Evolutionary conservation across 768 basidiomycete species (phyloP).

Genomic region (Tremella yokohamensis): DNA sequence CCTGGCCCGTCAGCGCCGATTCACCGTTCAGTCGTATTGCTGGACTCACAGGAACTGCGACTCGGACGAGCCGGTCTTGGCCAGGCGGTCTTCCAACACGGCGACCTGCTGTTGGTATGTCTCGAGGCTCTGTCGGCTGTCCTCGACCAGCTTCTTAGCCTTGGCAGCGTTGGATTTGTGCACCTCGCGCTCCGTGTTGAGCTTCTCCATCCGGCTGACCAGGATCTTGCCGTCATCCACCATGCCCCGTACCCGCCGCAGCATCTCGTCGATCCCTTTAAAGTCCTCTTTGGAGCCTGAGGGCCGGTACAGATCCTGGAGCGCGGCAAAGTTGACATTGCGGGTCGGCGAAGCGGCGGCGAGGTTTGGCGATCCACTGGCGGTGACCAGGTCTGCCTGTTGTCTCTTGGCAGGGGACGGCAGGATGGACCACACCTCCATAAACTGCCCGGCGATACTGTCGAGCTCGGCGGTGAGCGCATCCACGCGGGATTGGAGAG

Average conservation of each 20-base stretch:
- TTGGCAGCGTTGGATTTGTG: slow-evolving; percentile 88
- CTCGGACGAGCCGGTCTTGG: slow-evolving; percentile 39
- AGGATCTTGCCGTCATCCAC: slow-evolving; percentile 77
- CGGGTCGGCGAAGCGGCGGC: slow-evolving; percentile 55
- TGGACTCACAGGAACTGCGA: slow-evolving; percentile 37
- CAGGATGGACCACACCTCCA: slow-evolving; percentile 72
- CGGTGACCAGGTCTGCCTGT: slow-evolving; percentile 51
- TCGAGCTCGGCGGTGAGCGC: slow-evolving; percentile 55
- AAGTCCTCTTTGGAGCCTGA: slow-evolving; percentile 42
- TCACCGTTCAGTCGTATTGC: neutral
- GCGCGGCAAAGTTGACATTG: slow-evolving; percentile 78
- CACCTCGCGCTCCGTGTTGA: slow-evolving; percentile 83
- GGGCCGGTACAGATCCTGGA: slow-evolving; percentile 67
- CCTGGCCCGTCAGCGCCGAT: slow-evolving; percentile 14
- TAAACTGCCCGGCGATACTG: slow-evolving; percentile 62
- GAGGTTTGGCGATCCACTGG: slow-evolving; percentile 41
- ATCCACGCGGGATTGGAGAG: slow-evolving; percentile 33
- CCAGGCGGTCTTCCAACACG: slow-evolving; percentile 44
- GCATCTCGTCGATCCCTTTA: slow-evolving; percentile 74
- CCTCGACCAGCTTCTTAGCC: slow-evolving; percentile 83
- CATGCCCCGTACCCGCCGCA: slow-evolving; percentile 70
- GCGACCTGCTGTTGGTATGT: slow-evolving; percentile 70
- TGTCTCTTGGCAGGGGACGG: slow-evolving; percentile 81
- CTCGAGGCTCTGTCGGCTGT: slow-evolving; percentile 72
- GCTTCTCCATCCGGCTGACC: slow-evolving; percentile 76